These are phyloP conservation scores for Fusarium coffeatum DNA, from an alignment of 2,329 filamentous ascomycete species.

Conservation along the genomic window DNA sequence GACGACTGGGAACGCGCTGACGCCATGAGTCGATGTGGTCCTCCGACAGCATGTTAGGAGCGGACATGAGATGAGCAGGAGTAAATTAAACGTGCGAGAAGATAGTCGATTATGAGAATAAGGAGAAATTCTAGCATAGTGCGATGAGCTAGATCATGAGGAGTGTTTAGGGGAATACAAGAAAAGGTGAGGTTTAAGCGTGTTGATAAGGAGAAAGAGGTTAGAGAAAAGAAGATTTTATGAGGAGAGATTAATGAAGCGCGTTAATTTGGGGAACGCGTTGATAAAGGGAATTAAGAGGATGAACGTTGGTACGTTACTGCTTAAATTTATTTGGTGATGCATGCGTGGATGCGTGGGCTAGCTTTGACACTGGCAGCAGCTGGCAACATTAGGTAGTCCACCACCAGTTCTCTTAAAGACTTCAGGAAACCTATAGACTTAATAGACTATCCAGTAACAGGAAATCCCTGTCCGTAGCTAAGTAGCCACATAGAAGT, in stretches of 20 bases:
- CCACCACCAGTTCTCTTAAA: background rate
- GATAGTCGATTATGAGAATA: background rate
- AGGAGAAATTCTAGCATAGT: background rate
- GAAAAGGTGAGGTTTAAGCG: background rate
- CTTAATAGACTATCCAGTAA: background rate
- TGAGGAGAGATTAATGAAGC: background rate
- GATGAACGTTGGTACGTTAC: background rate
- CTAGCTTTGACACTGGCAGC: conserved; percentile 18
- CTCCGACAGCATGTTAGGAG: conserved; percentile 13
- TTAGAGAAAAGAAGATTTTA: background rate
- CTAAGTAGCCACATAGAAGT: background rate
- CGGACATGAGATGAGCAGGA: background rate
- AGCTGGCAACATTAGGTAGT: conserved; percentile 10
- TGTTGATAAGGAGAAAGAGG: too few relatives aligned
- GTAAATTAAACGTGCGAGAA: background rate
- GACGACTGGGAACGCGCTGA: conserved; percentile 50
- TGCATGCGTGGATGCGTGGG: background rate
- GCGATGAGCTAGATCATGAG: background rate
- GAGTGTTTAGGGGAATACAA: background rate
- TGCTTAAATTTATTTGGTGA: background rate
- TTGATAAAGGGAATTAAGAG: too few relatives aligned
- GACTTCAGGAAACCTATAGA: background rate
- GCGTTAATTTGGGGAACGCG: background rate
- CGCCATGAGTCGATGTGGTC: conserved; percentile 51
- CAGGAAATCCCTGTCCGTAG: background rate